Conservation (phyloP, 352 stramenopile species). For the Globisporangium mamillatum region DNA sequence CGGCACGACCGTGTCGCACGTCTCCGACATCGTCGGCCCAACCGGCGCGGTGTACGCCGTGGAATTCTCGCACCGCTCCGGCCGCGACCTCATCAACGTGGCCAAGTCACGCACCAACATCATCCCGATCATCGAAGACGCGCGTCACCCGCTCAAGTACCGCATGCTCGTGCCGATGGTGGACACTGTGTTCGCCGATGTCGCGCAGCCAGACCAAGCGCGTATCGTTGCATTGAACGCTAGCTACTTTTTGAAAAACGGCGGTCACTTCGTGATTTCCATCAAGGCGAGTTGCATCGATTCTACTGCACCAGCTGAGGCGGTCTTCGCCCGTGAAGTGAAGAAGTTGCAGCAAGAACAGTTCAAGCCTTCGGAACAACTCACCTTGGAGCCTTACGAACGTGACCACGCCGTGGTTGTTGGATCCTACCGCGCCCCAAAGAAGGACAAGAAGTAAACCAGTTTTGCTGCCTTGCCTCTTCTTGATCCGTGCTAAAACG, state of each 20-base stretch:
- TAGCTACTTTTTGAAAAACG: constrained; percentile 99
- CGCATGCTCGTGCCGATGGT: constrained; percentile 99
- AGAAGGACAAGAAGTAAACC: constrained; percentile 91
- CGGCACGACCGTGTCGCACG: constrained; percentile 98
- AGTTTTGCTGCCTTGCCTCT: constrained; percentile 18
- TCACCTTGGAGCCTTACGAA: constrained; percentile 99
- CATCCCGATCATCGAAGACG: constrained; percentile 99
- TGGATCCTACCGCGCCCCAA: constrained; percentile 92
- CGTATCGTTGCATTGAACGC: constrained; percentile 99
- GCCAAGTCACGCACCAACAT: constrained; percentile 99
- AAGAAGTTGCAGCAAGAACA: constrained; percentile 98
- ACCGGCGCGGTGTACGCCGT: constrained; percentile 98
- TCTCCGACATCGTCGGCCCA: constrained; percentile 98
- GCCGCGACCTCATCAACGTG: constrained; percentile 99
- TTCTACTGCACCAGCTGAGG: constrained; percentile 97
- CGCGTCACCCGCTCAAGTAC: constrained; percentile 97
- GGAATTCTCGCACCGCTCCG: constrained; percentile 98
- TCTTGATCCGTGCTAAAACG: neutral
- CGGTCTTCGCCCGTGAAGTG: constrained; percentile 96
- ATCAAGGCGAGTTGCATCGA: constrained; percentile 99
- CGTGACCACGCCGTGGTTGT: constrained; percentile 99
- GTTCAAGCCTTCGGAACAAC: constrained; percentile 98
- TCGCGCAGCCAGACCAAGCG: constrained; percentile 99
- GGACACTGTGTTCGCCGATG: constrained; percentile 98
- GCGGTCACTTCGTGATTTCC: constrained; percentile 99